phyloP scores from a whole-genome alignment of 257 asterid species.

The Jacaranda mimosifolia region DNA sequence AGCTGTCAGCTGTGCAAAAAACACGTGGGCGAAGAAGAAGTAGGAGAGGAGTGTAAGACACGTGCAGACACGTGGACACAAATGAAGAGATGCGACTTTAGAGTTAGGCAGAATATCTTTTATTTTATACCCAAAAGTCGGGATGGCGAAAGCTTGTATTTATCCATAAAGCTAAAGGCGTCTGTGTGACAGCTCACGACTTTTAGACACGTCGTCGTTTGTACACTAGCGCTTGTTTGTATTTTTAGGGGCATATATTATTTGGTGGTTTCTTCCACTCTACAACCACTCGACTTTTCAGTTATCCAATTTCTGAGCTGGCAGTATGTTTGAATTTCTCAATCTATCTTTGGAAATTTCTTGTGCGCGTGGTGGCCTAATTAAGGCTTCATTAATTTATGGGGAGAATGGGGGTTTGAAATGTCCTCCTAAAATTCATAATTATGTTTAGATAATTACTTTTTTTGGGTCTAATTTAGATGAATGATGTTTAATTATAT shows the following conservation, averaged over 20 bases:
- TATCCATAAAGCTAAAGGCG: too few species aligned
- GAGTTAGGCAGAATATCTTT: conserved; percentile 51
- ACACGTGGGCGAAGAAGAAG: conserved; percentile 37
- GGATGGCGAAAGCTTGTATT: conserved; percentile 33
- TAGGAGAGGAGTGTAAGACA: conserved; percentile 34
- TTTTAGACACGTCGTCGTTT: conserved; percentile 49
- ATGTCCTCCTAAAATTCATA: too few species aligned
- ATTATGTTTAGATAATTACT: too few species aligned
- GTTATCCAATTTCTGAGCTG: too few species aligned
- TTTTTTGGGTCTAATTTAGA: too few species aligned
- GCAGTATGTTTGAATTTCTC: too few species aligned
- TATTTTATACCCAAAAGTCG: conserved; percentile 15
- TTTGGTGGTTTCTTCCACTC: too few species aligned
- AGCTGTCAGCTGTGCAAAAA: neutral
- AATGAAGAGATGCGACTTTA: conserved; percentile 13
- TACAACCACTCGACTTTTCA: too few species aligned
- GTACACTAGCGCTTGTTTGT: conserved; percentile 23
- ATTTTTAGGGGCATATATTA: too few species aligned
- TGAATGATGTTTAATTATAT: too few species aligned
- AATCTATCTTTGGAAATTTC: neutral
- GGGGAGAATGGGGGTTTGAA: neutral
- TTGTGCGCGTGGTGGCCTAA: conserved; percentile 33
- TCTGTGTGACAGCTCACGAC: neutral
- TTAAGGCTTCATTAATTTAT: neutral
- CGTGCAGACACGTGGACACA: conserved; percentile 57